Evolutionary conservation across 73 alveolate species (phyloP), one percentile per base, ranked within the genome.

Genomic region (Effrenium voratum): DNA sequence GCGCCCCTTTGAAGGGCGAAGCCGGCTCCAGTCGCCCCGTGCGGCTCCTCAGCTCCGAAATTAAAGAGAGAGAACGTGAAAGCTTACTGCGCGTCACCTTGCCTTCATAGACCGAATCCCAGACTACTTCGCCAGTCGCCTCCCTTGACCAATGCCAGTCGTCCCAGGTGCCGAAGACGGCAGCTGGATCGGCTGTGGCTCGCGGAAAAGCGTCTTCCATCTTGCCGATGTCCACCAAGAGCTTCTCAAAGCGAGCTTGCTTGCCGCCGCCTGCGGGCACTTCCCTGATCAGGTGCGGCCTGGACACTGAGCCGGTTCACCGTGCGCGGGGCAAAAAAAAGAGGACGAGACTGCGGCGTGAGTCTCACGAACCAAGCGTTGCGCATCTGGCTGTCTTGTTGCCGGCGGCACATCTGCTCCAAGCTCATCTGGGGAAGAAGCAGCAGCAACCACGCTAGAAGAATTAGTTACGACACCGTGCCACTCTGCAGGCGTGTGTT

Each of bases 1-100:
- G 97, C 15, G 97, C 97, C 5, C 97, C 97, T 22, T 47, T 50
- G 87, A 90, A 90, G 50, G 15, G 38, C 43, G 88, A 68, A 57
- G 97, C 97, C 38, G 47, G 63, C 57, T 68, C 76, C 81, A 90
- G 75, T 19, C 43, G n/a, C 55, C 57, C 55, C 40, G 68, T 50
- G 66, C 97, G 88, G 60, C 52, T 3, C 5, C 68, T 4, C 15
- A n/a, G n/a, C n/a, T n/a, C n/a, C n/a, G n/a, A n/a, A n/a, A n/a
- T n/a, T n/a, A n/a, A n/a, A n/a, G n/a, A n/a, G n/a, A n/a, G n/a
- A n/a, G n/a, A n/a, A n/a, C n/a, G n/a, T n/a, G n/a, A n/a, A n/a
- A n/a, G n/a, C n/a, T n/a, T n/a, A n/a, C n/a, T n/a, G n/a, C n/a
- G n/a, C n/a, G n/a, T n/a, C 63, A 52, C 19, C 63, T 52, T 19